Percentiles rank a stretch among this genome's conserved stretches.
Evolutionary conservation across 78 protist species (phyloP).

Genomic region (Dictyostelium brefeldianum): DNA sequence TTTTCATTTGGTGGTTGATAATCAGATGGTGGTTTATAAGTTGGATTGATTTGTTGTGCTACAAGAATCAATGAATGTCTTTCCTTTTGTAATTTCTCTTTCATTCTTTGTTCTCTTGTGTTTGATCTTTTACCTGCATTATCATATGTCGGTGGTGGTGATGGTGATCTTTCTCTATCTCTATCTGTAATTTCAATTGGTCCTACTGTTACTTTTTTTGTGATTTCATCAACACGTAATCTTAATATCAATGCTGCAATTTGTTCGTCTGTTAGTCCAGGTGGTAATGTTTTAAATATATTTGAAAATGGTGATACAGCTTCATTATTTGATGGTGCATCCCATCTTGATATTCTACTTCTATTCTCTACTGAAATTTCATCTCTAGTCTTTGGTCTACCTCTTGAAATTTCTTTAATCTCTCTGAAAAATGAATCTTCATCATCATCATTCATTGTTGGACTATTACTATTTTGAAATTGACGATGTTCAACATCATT

Average conservation of each 20-base stretch:
- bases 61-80: conserved; percentile 67
- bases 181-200: conserved; percentile 63
- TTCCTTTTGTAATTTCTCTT: conserved; percentile 81
- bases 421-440: conserved; percentile 73
- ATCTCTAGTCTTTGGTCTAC: conserved; percentile 62
- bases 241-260: conserved; percentile 64
- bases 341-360: conserved; percentile 29
- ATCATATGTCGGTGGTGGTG: conserved; percentile 93
- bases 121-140: conserved; percentile 90
- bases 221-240: conserved; percentile 78
- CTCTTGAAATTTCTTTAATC: conserved; percentile 55
- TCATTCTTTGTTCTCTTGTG: conserved; percentile 89
- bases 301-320: background rate
- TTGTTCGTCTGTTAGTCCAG: conserved; percentile 74
- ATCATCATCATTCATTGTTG: conserved; percentile 21
- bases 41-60: conserved; percentile 51
- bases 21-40: conserved; percentile 86
- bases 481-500: background rate
- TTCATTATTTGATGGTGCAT: background rate
- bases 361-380: conserved; percentile 19
- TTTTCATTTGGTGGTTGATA: conserved; percentile 76
- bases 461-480: background rate
- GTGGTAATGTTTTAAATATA: conserved; percentile 54
- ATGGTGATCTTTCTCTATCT: conserved; percentile 84
- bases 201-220: conserved; percentile 64